Percentiles rank a stretch among this genome's conserved stretches.
Evolutionary conservation across 345 rosid genomes (phyloP).

Genomic region (Murraya paniculata): DNA sequence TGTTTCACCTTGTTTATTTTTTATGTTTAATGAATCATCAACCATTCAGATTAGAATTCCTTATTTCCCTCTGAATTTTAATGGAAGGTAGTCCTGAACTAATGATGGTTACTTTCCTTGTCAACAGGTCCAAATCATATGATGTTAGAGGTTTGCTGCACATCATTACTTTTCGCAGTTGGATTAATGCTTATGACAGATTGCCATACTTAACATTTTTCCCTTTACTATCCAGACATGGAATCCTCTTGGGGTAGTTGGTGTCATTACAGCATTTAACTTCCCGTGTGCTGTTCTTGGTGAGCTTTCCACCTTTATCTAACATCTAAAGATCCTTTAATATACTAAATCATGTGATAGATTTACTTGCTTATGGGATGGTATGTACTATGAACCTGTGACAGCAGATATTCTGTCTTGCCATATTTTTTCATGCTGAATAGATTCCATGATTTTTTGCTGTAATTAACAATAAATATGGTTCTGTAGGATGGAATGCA

Average conservation of each 20-base stretch:
- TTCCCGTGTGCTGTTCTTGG: conserved; percentile 99
- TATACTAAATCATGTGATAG: not conserved
- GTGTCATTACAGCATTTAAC: conserved; percentile 96
- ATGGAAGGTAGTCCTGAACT: conserved; percentile 10
- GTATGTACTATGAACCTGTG: not conserved
- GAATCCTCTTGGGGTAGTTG: conserved; percentile 98
- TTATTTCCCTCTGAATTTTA: not conserved
- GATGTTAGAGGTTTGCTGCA: conserved; percentile 80
- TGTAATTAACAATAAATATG: conserved; percentile 2
- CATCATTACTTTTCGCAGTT: conserved; percentile 12
- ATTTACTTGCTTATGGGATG: not conserved
- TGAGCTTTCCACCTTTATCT: conserved; percentile 35
- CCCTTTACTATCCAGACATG: conserved; percentile 58
- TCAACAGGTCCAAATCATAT: conserved; percentile 91
- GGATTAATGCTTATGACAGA: not conserved
- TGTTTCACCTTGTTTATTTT: not conserved
- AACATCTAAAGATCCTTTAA: not conserved
- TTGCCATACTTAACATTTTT: conserved; percentile 16
- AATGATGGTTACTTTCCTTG: conserved; percentile 21
- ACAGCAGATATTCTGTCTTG: not conserved
- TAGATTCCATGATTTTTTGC: conserved; percentile 6
- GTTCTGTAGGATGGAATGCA: conserved; percentile 89
- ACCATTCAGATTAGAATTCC: not conserved
- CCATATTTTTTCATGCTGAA: not conserved
- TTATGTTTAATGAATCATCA: not conserved